Evolutionary conservation across 805 yeast species (phyloP).

Genomic region (Metschnikowia gelsemii): DNA sequence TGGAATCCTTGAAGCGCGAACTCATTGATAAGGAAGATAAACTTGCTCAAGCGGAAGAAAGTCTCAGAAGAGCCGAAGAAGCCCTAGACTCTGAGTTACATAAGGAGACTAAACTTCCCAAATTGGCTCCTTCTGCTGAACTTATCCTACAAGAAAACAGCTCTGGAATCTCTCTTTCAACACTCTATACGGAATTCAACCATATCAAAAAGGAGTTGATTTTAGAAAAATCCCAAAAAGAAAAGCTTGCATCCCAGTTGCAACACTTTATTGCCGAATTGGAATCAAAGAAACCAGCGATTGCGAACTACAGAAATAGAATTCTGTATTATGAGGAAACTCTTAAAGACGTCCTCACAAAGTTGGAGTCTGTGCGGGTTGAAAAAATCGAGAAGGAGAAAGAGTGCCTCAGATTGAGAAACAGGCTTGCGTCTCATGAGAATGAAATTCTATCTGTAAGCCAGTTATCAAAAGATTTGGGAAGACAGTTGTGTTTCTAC

Average conservation of each 20-base stretch:
- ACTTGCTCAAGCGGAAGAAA: constrained; percentile 33
- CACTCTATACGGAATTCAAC: constrained; percentile 63
- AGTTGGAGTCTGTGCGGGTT: constrained; percentile 50
- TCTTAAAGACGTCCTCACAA: constrained; percentile 50
- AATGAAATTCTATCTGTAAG: constrained; percentile 49
- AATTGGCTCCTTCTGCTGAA: constrained; percentile 58
- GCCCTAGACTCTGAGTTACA: constrained; percentile 40
- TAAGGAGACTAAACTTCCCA: constrained; percentile 40
- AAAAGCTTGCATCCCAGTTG: constrained; percentile 66
- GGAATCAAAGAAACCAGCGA: constrained; percentile 73
- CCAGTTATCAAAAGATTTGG: constrained; percentile 66
- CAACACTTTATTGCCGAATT: constrained; percentile 71
- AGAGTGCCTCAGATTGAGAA: constrained; percentile 35
- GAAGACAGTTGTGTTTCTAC: constrained; percentile 77
- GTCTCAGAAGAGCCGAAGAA: constrained; percentile 40
- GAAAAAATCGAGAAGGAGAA: constrained; percentile 48
- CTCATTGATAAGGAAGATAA: constrained; percentile 39
- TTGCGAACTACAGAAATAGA: constrained; percentile 63
- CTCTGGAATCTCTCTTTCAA: constrained; percentile 59
- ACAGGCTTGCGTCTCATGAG: constrained; percentile 42
- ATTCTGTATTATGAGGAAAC: constrained; percentile 55
- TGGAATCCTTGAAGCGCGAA: constrained; percentile 34
- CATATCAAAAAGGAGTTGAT: constrained; percentile 63
- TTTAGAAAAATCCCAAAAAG: constrained; percentile 69
- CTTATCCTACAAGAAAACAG: constrained; percentile 44